A percentile compares a stretch with the other conserved stretches of the same genome.
Conservation (phyloP, 106 monocot species). For the Dendrobium chrysotoxum region DNA sequence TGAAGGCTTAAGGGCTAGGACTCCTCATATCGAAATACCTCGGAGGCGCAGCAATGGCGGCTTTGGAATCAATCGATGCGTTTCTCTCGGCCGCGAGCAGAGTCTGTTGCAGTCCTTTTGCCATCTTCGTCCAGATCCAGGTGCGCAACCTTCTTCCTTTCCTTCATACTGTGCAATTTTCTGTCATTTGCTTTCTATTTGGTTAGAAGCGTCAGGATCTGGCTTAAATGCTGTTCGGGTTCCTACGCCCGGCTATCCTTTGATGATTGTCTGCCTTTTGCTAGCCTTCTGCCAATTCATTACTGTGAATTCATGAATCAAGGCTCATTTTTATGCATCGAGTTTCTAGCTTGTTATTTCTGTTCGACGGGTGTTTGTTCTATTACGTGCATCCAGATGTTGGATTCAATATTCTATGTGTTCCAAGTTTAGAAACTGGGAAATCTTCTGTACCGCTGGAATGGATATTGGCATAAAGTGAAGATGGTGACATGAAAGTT, state of each 20-base stretch:
- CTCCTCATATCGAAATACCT: not conserved
- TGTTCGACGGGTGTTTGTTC: not conserved
- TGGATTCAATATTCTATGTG: not conserved
- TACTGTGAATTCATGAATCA: not conserved
- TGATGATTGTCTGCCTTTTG: not conserved
- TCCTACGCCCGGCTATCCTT: not conserved
- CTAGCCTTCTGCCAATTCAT: not conserved
- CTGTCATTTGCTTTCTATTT: not conserved
- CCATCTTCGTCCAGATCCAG: conserved; percentile 96
- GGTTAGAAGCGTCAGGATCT: not conserved
- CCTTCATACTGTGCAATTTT: not conserved
- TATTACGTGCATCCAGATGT: not conserved
- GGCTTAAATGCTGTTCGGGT: not conserved
- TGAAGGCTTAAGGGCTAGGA: not conserved
- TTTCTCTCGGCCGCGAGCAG: conserved; percentile 53
- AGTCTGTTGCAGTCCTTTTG: conserved; percentile 59
- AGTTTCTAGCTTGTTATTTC: not conserved
- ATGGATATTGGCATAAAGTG: no score
- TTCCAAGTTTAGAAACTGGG: not conserved
- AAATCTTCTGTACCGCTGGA: no score
- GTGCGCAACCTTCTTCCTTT: conserved; percentile 12
- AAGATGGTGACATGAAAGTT: no score
- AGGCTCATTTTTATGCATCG: not conserved
- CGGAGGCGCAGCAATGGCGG: conserved; percentile 25
- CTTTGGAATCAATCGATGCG: conserved; percentile 37